These are phyloP conservation scores for Sphaerulina vaccinii DNA, from an alignment of 2,329 filamentous ascomycete species.

Conservation along the genomic window DNA sequence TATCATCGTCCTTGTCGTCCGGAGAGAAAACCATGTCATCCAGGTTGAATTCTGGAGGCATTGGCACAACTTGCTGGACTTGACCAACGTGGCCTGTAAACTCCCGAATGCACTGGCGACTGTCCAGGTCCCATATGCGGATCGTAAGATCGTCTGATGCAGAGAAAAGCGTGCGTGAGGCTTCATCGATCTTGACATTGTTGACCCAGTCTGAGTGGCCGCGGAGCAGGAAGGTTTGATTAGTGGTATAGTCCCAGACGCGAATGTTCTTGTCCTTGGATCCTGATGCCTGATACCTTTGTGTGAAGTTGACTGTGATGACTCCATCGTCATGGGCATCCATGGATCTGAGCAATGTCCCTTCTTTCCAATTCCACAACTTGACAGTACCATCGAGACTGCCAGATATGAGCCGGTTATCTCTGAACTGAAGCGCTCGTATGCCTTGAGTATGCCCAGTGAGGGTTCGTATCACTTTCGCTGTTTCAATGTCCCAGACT, in stretches of 20 bases:
- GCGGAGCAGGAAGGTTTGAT: constrained; percentile 73
- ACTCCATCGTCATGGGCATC: constrained; percentile 78
- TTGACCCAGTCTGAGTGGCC: constrained; percentile 97
- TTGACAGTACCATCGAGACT: constrained; percentile 84
- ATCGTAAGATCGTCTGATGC: constrained; percentile 91
- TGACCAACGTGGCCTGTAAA: constrained; percentile 93
- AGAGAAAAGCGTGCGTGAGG: constrained; percentile 74
- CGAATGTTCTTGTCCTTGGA: constrained; percentile 88
- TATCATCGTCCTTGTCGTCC: constrained; percentile 54
- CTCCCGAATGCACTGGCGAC: constrained; percentile 68
- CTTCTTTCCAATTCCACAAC: constrained; percentile 96
- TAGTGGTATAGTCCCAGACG: constrained; percentile 72
- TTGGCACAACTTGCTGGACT: constrained; percentile 83
- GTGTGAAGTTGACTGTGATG: constrained; percentile 83
- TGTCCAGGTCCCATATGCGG: constrained; percentile 90
- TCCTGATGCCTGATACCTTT: constrained; percentile 79
- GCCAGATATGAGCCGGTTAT: constrained; percentile 85
- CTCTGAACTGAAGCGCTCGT: constrained; percentile 87
- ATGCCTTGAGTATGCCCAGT: constrained; percentile 79
- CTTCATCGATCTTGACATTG: constrained; percentile 79
- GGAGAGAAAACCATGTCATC: constrained; percentile 61
- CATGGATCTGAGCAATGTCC: constrained; percentile 79
- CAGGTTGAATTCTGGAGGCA: constrained; percentile 85
- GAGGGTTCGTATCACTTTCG: constrained; percentile 80
- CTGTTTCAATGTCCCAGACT: constrained; percentile 91